Conservation (phyloP, 176 grass and related monocot species). For the Aegilops speltoides region DNA sequence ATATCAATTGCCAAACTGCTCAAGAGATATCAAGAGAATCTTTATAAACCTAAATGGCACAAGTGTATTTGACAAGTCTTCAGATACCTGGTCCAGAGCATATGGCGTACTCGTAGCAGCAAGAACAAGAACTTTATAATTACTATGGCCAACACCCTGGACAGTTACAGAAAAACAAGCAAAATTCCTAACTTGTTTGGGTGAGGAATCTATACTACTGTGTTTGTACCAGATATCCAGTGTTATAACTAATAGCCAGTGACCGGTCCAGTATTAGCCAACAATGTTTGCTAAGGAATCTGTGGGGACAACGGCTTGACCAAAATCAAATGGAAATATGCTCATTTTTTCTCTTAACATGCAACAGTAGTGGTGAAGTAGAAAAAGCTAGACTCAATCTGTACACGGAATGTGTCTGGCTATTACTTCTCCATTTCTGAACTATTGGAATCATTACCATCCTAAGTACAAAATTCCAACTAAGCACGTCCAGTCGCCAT, state of each 20-base stretch:
- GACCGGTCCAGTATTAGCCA: background rate
- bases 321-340: background rate
- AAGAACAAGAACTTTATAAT: conserved; percentile 67
- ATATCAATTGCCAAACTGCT: conserved; percentile 27
- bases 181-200: background rate
- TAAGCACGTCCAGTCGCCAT: background rate
- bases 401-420: background rate
- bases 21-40: background rate
- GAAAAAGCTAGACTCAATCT: background rate
- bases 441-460: conserved; percentile 3
- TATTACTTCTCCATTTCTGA: background rate
- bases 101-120: conserved; percentile 94
- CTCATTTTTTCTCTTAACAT: background rate
- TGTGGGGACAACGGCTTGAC: background rate
- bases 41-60: conserved; percentile 5
- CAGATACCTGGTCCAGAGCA: conserved; percentile 77
- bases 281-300: background rate
- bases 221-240: background rate
- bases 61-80: conserved; percentile 14
- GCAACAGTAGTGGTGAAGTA: background rate
- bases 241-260: background rate
- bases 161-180: conserved; percentile 15
- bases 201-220: background rate
- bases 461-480: background rate
- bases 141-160: conserved; percentile 84